These are phyloP conservation scores for Fusarium armeniacum DNA, from an alignment of 2,329 filamentous ascomycete genomes.

Conservation along the genomic window DNA sequence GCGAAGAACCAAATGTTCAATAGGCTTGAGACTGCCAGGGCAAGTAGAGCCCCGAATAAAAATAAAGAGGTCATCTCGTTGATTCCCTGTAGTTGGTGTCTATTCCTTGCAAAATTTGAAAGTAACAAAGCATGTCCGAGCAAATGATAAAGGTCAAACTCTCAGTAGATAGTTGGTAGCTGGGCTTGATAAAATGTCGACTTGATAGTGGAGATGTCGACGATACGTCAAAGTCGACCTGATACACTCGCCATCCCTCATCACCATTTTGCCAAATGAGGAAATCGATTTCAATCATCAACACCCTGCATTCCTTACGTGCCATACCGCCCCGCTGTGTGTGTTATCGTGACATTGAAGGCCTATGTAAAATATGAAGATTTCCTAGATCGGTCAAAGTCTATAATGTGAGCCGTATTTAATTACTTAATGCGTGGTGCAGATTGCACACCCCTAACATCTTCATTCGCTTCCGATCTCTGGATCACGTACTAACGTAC, in stretches of 20 bases:
- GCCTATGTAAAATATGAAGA: too few species aligned
- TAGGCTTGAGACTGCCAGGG: neutral
- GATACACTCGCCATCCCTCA: neutral
- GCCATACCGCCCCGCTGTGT: too few species aligned
- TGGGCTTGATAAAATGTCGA: neutral
- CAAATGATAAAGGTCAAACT: neutral
- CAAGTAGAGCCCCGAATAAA: neutral
- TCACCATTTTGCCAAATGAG: neutral
- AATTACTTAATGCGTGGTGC: too few species aligned
- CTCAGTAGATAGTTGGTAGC: neutral
- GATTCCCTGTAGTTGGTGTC: neutral
- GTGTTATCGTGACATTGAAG: too few species aligned
- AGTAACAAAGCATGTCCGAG: neutral
- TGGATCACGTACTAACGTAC: slow-evolving; percentile 1
- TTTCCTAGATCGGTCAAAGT: too few species aligned
- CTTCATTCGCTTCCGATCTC: too few species aligned
- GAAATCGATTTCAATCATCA: neutral
- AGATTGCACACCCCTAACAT: too few species aligned
- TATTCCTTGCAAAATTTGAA: neutral
- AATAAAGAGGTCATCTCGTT: neutral
- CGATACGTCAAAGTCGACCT: neutral
- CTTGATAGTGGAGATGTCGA: neutral
- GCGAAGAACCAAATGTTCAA: slow-evolving; percentile 1
- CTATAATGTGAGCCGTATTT: too few species aligned
- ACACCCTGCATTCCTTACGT: neutral